Conservation (phyloP, 2,329 filamentous ascomycete genomes). For the Pseudopyricularia cyperi region DNA sequence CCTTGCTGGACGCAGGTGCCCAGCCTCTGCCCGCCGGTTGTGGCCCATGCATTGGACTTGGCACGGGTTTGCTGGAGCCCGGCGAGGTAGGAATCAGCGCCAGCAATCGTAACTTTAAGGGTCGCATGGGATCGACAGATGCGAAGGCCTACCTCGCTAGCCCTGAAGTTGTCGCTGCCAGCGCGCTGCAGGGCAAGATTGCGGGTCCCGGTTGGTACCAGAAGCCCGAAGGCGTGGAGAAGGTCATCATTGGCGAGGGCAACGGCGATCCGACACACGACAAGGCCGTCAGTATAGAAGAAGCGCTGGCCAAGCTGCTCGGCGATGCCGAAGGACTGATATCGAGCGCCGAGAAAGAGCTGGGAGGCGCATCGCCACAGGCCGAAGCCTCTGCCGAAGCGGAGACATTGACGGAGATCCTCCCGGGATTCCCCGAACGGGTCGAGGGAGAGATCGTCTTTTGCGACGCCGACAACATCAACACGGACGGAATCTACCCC, state of each 20-base stretch:
- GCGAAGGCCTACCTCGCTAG: slow-evolving; percentile 78
- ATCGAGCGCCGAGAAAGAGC: slow-evolving; percentile 33
- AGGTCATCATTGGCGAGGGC: slow-evolving; percentile 18
- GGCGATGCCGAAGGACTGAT: slow-evolving; percentile 54
- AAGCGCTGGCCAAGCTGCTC: slow-evolving; percentile 60
- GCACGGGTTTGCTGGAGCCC: slow-evolving; percentile 58
- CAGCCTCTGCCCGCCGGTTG: slow-evolving; percentile 59
- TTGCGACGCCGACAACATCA: slow-evolving; percentile 68
- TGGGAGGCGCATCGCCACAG: slow-evolving; percentile 15
- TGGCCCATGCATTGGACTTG: slow-evolving; percentile 73
- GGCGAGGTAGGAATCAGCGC: slow-evolving; percentile 76
- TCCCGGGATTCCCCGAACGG: slow-evolving; percentile 75
- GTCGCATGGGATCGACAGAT: slow-evolving; percentile 70
- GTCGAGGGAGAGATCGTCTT: slow-evolving; percentile 81
- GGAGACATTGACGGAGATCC: slow-evolving; percentile 50
- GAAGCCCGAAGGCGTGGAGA: slow-evolving; percentile 22
- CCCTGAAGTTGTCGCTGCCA: slow-evolving; percentile 85
- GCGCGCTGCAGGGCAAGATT: slow-evolving; percentile 61
- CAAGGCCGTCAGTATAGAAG: slow-evolving; percentile 32
- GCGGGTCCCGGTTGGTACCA: slow-evolving; percentile 69
- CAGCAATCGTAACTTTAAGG: slow-evolving; percentile 82
- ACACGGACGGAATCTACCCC: slow-evolving; percentile 87
- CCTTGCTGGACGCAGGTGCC: slow-evolving; percentile 69
- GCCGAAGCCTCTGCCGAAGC: slow-evolving; percentile 15
- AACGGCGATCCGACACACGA: slow-evolving; percentile 8